Conservation (phyloP, 2,329 filamentous ascomycete genomes). For the Exophiala lecanii-corni region DNA sequence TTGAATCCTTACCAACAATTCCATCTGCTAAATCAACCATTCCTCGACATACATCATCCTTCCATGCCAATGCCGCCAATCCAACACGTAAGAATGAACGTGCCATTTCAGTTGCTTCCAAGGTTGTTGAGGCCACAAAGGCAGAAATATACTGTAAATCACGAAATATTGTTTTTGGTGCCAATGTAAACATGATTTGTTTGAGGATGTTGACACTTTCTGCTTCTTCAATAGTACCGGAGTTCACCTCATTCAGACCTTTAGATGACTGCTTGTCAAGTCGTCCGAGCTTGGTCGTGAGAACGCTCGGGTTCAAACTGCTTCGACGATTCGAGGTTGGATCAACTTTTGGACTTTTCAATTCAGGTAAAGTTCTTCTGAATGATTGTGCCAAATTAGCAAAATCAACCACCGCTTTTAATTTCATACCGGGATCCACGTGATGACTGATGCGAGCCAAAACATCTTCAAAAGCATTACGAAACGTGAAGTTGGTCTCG, state of each 20-base stretch:
- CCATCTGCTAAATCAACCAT: slow-evolving; percentile 73
- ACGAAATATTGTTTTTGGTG: slow-evolving; percentile 76
- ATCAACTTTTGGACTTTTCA: slow-evolving; percentile 5
- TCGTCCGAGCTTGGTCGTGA: slow-evolving; percentile 11
- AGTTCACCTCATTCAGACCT: slow-evolving; percentile 13
- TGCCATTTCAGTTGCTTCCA: slow-evolving; percentile 55
- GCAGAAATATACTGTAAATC: slow-evolving; percentile 69
- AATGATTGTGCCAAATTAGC: slow-evolving; percentile 70
- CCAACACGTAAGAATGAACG: slow-evolving; percentile 90
- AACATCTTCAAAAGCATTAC: slow-evolving; percentile 44
- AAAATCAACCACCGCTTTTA: slow-evolving; percentile 77
- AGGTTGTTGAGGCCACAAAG: slow-evolving; percentile 53
- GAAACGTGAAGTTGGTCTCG: slow-evolving; percentile 9
- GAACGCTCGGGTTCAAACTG: slow-evolving; percentile 19
- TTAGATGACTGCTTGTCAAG: slow-evolving; percentile 10
- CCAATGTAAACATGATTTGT: slow-evolving; percentile 62
- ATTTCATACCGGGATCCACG: slow-evolving; percentile 80
- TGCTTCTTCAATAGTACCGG: slow-evolving; percentile 8
- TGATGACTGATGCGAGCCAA: slow-evolving; percentile 84
- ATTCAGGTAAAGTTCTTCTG: slow-evolving; percentile 8
- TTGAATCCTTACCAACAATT: slow-evolving; percentile 56
- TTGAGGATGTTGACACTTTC: slow-evolving; percentile 56
- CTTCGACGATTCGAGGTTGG: slow-evolving; percentile 12
- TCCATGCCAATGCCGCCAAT: slow-evolving; percentile 79
- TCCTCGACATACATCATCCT: slow-evolving; percentile 78